Evolutionary conservation across 345 rosid species (phyloP).

Genomic region (Dimocarpus longan): DNA sequence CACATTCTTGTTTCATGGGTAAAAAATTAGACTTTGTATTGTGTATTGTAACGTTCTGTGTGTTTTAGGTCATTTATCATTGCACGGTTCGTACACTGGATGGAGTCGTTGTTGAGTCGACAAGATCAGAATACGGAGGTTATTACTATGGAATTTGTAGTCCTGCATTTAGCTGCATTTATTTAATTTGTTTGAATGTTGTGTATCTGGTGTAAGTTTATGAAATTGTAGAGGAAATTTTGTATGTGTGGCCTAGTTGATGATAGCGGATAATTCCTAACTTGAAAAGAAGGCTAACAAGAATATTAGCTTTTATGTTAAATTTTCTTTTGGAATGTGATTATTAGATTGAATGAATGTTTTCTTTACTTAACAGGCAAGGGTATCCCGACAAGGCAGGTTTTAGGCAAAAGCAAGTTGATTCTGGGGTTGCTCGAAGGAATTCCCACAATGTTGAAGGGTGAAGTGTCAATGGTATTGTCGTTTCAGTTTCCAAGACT

Average conservation of each 20-base stretch:
- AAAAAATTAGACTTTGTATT: background rate
- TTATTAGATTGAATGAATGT: conserved; percentile 16
- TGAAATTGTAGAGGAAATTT: conserved; percentile 2
- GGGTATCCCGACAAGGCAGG: conserved; percentile 71
- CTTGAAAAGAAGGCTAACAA: conserved; percentile 5
- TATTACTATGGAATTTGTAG: conserved; percentile 6
- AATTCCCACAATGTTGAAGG: conserved; percentile 88
- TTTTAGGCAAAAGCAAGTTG: conserved; percentile 92
- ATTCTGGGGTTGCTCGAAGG: conserved; percentile 88
- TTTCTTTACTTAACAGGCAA: conserved; percentile 52
- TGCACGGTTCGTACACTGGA: conserved; percentile 84
- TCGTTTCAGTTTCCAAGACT: conserved; percentile 4
- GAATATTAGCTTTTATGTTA: background rate
- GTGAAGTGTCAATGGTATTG: conserved; percentile 92
- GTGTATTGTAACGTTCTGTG: background rate
- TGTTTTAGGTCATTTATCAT: conserved; percentile 71
- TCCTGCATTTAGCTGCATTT: background rate
- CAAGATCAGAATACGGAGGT: conserved; percentile 83
- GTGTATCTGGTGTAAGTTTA: background rate
- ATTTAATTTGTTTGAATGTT: background rate
- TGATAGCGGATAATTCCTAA: conserved; percentile 19
- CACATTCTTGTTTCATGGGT: background rate
- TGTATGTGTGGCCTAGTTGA: background rate
- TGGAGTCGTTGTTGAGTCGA: conserved; percentile 81
- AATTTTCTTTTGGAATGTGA: background rate